A percentile compares a stretch with the other conserved stretches of the same genome.
phyloP scores from a whole-genome alignment of 495 filamentous ascomycete genomes.

The Podospora tetraspora region DNA sequence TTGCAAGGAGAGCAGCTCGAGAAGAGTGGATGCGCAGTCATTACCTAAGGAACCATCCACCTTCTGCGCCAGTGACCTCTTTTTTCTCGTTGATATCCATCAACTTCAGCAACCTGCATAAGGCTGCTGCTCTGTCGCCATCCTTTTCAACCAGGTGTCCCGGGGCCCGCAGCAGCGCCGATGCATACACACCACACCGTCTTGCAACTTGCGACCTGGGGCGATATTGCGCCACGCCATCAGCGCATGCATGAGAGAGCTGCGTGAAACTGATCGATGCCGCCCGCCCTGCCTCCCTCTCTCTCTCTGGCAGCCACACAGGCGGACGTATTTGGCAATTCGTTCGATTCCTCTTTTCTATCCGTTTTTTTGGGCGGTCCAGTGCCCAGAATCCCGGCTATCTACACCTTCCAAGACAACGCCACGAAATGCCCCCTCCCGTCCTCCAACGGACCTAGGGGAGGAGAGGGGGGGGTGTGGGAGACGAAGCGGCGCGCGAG shows the following conservation, averaged over 20 bases:
- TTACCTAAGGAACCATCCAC: conserved; percentile 5
- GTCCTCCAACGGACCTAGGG: background rate
- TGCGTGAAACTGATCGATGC: background rate
- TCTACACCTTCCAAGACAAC: background rate
- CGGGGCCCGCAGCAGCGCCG: too few relatives aligned
- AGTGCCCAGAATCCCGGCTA: background rate
- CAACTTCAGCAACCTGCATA: background rate
- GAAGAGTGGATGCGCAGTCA: background rate
- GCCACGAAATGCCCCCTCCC: background rate
- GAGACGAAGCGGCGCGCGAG: background rate
- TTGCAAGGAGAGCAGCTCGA: background rate
- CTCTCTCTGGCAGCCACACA: background rate
- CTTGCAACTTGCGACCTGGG: too few relatives aligned
- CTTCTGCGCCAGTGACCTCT: background rate
- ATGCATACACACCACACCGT: background rate
- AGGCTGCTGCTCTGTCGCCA: too few relatives aligned
- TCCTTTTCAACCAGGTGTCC: too few relatives aligned
- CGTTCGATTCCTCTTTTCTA: background rate
- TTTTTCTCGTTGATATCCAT: background rate
- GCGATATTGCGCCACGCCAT: background rate
- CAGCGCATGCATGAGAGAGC: background rate
- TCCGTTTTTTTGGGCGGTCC: too few relatives aligned
- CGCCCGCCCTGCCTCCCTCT: background rate
- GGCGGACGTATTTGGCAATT: background rate
- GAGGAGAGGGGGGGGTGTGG: background rate